These are phyloP conservation scores for Cardiospermum halicacabum DNA, from an alignment of 345 rosid species.

Conservation along the genomic window DNA sequence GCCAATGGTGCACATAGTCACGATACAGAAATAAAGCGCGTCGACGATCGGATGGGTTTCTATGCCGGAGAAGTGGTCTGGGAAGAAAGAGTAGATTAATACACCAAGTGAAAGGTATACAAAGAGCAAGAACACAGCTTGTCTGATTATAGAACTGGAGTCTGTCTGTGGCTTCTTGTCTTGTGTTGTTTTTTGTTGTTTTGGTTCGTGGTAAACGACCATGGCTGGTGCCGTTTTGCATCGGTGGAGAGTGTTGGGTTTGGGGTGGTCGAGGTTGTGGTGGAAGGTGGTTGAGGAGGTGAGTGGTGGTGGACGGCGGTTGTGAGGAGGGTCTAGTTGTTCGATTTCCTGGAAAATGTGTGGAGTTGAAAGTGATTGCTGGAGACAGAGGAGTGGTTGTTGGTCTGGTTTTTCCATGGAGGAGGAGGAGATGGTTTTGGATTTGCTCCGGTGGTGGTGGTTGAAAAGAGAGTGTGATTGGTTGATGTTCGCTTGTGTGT, in stretches of 20 bases:
- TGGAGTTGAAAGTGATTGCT: conserved; percentile 40
- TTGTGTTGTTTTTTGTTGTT: conserved; percentile 23
- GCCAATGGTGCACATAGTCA: conserved; percentile 81
- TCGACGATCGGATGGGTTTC: conserved; percentile 83
- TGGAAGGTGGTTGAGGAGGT: neutral
- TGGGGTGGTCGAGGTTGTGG: conserved; percentile 12
- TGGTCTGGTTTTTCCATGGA: conserved; percentile 19
- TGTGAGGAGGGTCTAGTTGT: conserved; percentile 8
- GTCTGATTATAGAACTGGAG: conserved; percentile 45
- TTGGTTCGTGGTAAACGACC: conserved; percentile 47
- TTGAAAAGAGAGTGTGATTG: neutral
- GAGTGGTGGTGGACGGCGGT: conserved; percentile 3
- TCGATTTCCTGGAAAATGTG: conserved; percentile 37
- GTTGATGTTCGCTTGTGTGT: neutral
- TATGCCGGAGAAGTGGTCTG: conserved; percentile 57
- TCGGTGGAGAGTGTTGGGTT: conserved; percentile 53
- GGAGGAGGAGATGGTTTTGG: neutral
- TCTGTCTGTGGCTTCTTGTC: conserved; percentile 34
- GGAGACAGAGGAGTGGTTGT: conserved; percentile 12
- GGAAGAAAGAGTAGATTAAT: conserved; percentile 48
- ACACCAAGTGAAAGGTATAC: conserved; percentile 60
- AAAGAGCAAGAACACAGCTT: conserved; percentile 46
- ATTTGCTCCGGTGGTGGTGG: conserved; percentile 2
- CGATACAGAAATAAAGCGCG: conserved; percentile 75
- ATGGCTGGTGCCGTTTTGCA: conserved; percentile 84